Evolutionary conservation across 208 protist genomes (phyloP), one percentile per base, ranked within the genome.

Genomic region (Trypanosomatidae sp.): DNA sequence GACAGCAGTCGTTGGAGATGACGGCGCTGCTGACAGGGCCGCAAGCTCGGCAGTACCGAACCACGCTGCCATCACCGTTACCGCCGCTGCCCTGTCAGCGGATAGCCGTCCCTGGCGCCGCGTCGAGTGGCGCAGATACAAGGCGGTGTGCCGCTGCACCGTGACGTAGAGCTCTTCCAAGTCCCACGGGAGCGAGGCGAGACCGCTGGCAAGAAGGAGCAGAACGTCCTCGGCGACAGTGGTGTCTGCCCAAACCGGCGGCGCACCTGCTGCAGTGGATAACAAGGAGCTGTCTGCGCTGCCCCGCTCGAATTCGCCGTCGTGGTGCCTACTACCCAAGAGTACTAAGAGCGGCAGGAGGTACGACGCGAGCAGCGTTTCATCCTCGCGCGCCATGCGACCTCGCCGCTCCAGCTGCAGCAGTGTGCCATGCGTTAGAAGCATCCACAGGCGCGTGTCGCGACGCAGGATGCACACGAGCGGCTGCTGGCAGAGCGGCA

Each of bases 381-480:
- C 75, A 30, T 86, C 81, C 55, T 86, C 83, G 17, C 64, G 53
- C 39, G 73, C 77, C 39, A 87, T 74, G 33, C 62, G 72, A 9
- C 73, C 80, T 19, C 78, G 69, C 6, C 86, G 80, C 70, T 88
- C 80, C 3, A 86, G 79, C 75, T 83, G 75, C 49, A 81, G 39
- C 41, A 88, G 62, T 53, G 77, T 53, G 8, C 69, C 74, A 70
- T 91, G 83, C 13, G 72, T 52, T 2, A 91, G 76, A 22, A 79
- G 56, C 81, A 91, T 82, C 52, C 69, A 62, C n/a, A 89, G 52
- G 25, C 82, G 77, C 56, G 76, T 59, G 60, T 89, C 85, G 33
- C 67, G 28, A 1, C 66, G 59, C 59, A 87, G 13, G 2, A 75
- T 25, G 3, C 55, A 50, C 36, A 77, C n/a, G 7, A 75, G 30